Evolutionary conservation across 371 early-diverging fungal species (phyloP).

Genomic region (Phascolomyces articulosus): DNA sequence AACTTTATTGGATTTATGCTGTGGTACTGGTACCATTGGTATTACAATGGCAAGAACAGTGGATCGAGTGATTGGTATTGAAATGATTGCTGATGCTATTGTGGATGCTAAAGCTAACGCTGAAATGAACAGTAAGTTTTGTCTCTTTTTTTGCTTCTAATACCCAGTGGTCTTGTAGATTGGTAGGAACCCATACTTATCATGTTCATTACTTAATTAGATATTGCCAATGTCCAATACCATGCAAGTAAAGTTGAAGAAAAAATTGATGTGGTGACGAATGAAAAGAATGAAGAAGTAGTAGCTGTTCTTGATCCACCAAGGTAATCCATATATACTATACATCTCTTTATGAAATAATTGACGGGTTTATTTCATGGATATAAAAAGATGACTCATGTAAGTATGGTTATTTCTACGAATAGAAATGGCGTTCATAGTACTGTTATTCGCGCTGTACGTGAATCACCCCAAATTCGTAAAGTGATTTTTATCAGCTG

Average conservation of each 20-base stretch:
- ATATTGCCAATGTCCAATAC: slow-evolving; percentile 59
- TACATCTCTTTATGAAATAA: no score
- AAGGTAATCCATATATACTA: no score
- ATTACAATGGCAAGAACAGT: slow-evolving; percentile 76
- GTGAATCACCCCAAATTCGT: slow-evolving; percentile 57
- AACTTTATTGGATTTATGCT: slow-evolving; percentile 81
- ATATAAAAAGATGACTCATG: no score
- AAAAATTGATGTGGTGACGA: slow-evolving; percentile 50
- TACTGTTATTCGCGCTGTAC: slow-evolving; percentile 68
- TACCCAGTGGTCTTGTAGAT: no score
- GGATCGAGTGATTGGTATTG: slow-evolving; percentile 75
- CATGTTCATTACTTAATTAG: slow-evolving; percentile 16
- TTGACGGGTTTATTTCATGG: no score
- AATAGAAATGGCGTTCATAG: slow-evolving; percentile 62
- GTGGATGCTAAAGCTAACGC: slow-evolving; percentile 81
- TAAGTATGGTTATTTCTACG: background rate
- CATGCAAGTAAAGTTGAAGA: slow-evolving; percentile 71
- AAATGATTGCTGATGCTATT: slow-evolving; percentile 70
- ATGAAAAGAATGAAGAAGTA: slow-evolving; percentile 38
- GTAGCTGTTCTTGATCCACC: slow-evolving; percentile 84
- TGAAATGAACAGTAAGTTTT: slow-evolving; percentile 58
- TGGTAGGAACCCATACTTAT: background rate
- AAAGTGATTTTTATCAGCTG: slow-evolving; percentile 79
- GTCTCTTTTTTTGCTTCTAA: background rate
- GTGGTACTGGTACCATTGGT: slow-evolving; percentile 92